Evolutionary conservation across 2,329 filamentous ascomycete genomes (phyloP).

Genomic region (Tolypocladium guangdongense): DNA sequence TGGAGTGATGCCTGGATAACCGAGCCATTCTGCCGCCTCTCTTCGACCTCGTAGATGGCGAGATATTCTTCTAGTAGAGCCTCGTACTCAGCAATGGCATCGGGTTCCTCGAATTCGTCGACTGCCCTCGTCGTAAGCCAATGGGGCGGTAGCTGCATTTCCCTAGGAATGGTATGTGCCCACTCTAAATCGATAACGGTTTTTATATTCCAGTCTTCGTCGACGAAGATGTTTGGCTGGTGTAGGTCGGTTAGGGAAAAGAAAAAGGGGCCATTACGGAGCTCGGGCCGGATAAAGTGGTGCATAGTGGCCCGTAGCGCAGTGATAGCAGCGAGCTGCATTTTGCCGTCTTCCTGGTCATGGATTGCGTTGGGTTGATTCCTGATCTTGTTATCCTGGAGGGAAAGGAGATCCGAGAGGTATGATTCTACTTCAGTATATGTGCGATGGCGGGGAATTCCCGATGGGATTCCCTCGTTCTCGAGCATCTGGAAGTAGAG

Average conservation of each 20-base stretch:
- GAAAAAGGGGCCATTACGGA: slow-evolving; percentile 20
- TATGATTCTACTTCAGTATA: slow-evolving; percentile 19
- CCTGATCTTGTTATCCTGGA: slow-evolving; percentile 21
- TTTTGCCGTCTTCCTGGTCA: slow-evolving; percentile 13
- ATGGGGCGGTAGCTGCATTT: slow-evolving; percentile 14
- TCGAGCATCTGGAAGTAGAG: slow-evolving; percentile 20
- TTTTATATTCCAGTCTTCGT: slow-evolving; percentile 18
- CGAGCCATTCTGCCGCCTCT: slow-evolving; percentile 1
- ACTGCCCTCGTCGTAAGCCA: slow-evolving; percentile 12
- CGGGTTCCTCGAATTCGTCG: slow-evolving; percentile 2
- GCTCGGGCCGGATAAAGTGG: slow-evolving; percentile 9
- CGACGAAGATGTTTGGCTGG: slow-evolving; percentile 23
- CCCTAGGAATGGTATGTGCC: slow-evolving; percentile 11
- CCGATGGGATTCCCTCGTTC: slow-evolving; percentile 19
- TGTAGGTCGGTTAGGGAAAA: slow-evolving; percentile 24
- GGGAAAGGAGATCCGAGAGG: slow-evolving; percentile 18
- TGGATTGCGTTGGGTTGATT: slow-evolving; percentile 21
- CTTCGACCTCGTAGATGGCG: slow-evolving; percentile 6
- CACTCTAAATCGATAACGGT: slow-evolving; percentile 20
- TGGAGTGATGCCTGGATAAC: too few species aligned
- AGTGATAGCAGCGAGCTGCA: slow-evolving; percentile 16
- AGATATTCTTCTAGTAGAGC: slow-evolving; percentile 4
- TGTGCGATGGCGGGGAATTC: slow-evolving; percentile 18
- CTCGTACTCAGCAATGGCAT: neutral
- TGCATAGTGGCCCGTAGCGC: slow-evolving; percentile 15